phyloP scores from a whole-genome alignment of 805 yeast genomes.

The Lipomyces spencermartinsiae region DNA sequence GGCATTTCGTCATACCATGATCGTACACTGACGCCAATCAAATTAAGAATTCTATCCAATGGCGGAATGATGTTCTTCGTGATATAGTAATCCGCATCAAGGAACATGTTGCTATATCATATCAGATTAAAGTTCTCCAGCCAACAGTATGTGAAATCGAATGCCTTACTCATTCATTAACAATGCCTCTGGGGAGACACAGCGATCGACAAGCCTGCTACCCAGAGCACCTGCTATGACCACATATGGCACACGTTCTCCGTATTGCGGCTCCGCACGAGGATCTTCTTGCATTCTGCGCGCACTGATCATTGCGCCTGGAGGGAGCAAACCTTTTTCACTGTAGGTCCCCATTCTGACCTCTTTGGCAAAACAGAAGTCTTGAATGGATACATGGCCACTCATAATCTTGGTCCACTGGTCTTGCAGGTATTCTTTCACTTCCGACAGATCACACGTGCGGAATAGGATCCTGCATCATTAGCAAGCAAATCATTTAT shows the following conservation, averaged over 20 bases:
- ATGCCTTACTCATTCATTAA: slow-evolving; percentile 49
- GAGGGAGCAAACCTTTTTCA: slow-evolving; percentile 74
- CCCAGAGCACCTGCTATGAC: slow-evolving; percentile 66
- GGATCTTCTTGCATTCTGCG: slow-evolving; percentile 67
- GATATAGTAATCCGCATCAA: slow-evolving; percentile 88
- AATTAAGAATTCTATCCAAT: slow-evolving; percentile 77
- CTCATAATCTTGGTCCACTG: slow-evolving; percentile 71
- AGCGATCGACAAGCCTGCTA: slow-evolving; percentile 72
- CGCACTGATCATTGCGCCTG: slow-evolving; percentile 87
- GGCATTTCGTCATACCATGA: slow-evolving; percentile 82
- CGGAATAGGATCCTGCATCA: slow-evolving; percentile 64
- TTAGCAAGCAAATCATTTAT: neutral
- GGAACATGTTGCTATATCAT: slow-evolving; percentile 44
- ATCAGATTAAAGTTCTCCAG: neutral
- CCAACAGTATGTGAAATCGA: neutral
- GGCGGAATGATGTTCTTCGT: slow-evolving; percentile 87
- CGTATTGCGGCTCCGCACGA: slow-evolving; percentile 82
- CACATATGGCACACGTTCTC: slow-evolving; percentile 86
- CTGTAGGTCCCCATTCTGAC: slow-evolving; percentile 83
- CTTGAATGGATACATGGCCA: slow-evolving; percentile 73
- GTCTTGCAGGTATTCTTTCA: slow-evolving; percentile 66
- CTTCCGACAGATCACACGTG: slow-evolving; percentile 69
- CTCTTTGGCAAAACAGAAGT: slow-evolving; percentile 90
- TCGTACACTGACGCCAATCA: slow-evolving; percentile 79
- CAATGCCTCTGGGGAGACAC: slow-evolving; percentile 78